Evolutionary conservation across 768 basidiomycete genomes (phyloP).

Genomic region (Boletellus ananiceps): DNA sequence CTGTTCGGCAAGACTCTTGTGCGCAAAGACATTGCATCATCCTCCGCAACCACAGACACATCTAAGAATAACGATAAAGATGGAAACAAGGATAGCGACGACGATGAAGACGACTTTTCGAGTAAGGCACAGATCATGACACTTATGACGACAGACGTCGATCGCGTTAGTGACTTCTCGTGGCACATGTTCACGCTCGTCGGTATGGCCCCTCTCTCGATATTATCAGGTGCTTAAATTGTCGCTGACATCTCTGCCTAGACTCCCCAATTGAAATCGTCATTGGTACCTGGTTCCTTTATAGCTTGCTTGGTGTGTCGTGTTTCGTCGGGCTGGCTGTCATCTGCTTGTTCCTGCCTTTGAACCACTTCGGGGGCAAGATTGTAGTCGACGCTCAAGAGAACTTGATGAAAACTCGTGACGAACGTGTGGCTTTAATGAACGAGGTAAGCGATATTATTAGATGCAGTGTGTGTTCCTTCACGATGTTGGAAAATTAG

Average conservation of each 20-base stretch:
- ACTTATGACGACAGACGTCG: slow-evolving; percentile 92
- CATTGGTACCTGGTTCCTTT: slow-evolving; percentile 72
- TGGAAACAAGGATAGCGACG: slow-evolving; percentile 14
- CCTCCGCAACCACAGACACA: slow-evolving; percentile 34
- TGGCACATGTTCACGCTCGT: slow-evolving; percentile 76
- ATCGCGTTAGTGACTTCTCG: slow-evolving; percentile 80
- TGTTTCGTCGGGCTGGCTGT: slow-evolving; percentile 76
- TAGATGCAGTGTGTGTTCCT: not conserved
- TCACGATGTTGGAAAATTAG: slow-evolving; percentile 24
- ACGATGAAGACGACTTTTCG: slow-evolving; percentile 52
- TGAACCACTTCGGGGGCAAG: slow-evolving; percentile 84
- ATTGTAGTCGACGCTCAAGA: slow-evolving; percentile 75
- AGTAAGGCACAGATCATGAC: slow-evolving; percentile 87
- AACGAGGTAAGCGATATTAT: slow-evolving; percentile 52
- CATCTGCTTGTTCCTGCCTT: slow-evolving; percentile 63
- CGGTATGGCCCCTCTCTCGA: slow-evolving; percentile 38
- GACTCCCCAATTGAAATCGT: slow-evolving; percentile 77
- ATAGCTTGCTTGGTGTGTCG: slow-evolving; percentile 73
- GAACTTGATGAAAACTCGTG: slow-evolving; percentile 86
- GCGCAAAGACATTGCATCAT: slow-evolving; percentile 78
- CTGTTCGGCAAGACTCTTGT: slow-evolving; percentile 83
- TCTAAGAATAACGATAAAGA: slow-evolving; percentile 21
- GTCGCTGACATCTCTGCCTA: slow-evolving; percentile 19
- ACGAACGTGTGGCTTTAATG: slow-evolving; percentile 88
- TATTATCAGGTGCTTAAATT: not conserved